A percentile compares a stretch with the other conserved stretches of the same genome.
These are phyloP conservation scores for Aspergillus arachidicola DNA, from an alignment of 2,329 filamentous ascomycete species.

Conservation along the genomic window DNA sequence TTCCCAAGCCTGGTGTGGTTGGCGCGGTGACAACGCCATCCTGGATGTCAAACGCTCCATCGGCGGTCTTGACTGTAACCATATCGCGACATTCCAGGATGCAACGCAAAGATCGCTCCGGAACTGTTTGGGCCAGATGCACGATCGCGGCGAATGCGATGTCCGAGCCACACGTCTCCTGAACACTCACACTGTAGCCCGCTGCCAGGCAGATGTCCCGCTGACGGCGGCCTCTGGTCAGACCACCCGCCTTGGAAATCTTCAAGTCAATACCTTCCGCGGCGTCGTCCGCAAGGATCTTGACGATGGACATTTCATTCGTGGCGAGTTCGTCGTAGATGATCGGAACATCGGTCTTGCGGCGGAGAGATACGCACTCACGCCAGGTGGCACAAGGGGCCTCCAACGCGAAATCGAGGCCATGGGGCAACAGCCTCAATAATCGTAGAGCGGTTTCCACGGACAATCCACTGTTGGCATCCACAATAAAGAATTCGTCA, in stretches of 20 bases:
- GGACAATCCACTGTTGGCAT: slow-evolving; percentile 25
- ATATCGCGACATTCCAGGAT: slow-evolving; percentile 20
- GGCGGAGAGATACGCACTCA: slow-evolving; percentile 25
- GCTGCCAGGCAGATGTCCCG: slow-evolving; percentile 28
- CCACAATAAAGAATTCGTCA: slow-evolving; percentile 24
- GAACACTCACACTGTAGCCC: slow-evolving; percentile 25
- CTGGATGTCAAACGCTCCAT: slow-evolving; percentile 18
- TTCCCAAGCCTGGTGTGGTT: slow-evolving; percentile 12
- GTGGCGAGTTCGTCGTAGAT: slow-evolving; percentile 27
- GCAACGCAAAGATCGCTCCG: slow-evolving; percentile 17
- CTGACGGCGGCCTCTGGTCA: slow-evolving; percentile 22
- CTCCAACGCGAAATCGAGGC: slow-evolving; percentile 28
- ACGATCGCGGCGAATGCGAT: slow-evolving; percentile 30
- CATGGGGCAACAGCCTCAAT: slow-evolving; percentile 24
- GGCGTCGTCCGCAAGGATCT: slow-evolving; percentile 28
- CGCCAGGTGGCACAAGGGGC: slow-evolving; percentile 28
- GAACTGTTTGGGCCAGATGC: slow-evolving; percentile 24
- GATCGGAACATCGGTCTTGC: slow-evolving; percentile 25
- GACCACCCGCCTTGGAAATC: slow-evolving; percentile 25
- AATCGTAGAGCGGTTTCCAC: slow-evolving; percentile 26
- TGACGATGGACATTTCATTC: slow-evolving; percentile 17
- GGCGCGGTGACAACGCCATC: slow-evolving; percentile 14
- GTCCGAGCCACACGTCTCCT: slow-evolving; percentile 28
- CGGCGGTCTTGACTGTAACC: slow-evolving; percentile 24
- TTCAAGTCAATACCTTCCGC: slow-evolving; percentile 28